phyloP scores from a whole-genome alignment of 2,329 filamentous ascomycete species.

The Penicillium sp. region DNA sequence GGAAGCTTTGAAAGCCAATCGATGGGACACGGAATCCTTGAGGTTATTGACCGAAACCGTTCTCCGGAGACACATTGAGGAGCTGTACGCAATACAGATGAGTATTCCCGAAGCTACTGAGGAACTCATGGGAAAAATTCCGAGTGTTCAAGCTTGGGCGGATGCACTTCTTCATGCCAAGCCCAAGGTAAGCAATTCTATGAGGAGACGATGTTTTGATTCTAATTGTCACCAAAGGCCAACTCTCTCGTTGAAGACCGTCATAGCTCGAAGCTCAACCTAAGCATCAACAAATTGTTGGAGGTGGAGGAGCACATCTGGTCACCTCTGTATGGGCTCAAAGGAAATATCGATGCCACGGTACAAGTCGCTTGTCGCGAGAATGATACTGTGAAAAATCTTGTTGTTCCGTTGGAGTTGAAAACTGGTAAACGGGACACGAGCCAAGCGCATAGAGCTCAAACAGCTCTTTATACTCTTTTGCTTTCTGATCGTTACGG shows the following conservation, averaged over 20 bases:
- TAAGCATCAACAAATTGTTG: conserved; percentile 88
- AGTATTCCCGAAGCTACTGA: conserved; percentile 66
- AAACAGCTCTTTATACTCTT: conserved; percentile 90
- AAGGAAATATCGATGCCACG: conserved; percentile 96
- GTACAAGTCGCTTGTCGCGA: conserved; percentile 80
- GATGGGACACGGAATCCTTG: conserved; percentile 69
- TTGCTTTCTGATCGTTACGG: conserved; percentile 86
- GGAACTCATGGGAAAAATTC: conserved; percentile 76
- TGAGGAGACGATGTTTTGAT: conserved; percentile 14
- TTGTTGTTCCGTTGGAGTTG: conserved; percentile 89
- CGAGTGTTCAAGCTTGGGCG: conserved; percentile 77
- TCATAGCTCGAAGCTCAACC: conserved; percentile 66
- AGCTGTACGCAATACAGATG: conserved; percentile 80
- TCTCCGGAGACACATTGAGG: conserved; percentile 74
- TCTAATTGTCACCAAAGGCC: conserved; percentile 40
- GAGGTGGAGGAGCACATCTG: conserved; percentile 97
- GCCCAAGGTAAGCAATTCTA: conserved; percentile 54
- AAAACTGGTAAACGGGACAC: conserved; percentile 83
- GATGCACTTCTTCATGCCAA: conserved; percentile 66
- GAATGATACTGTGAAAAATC: conserved; percentile 56
- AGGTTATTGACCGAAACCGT: conserved; percentile 60
- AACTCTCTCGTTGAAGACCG: conserved; percentile 73
- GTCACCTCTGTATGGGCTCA: conserved; percentile 95
- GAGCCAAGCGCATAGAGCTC: conserved; percentile 77
- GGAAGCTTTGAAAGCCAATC: conserved; percentile 73